Evolutionary conservation across 345 rosid genomes (phyloP).

Genomic region (Salix koriyanagi): DNA sequence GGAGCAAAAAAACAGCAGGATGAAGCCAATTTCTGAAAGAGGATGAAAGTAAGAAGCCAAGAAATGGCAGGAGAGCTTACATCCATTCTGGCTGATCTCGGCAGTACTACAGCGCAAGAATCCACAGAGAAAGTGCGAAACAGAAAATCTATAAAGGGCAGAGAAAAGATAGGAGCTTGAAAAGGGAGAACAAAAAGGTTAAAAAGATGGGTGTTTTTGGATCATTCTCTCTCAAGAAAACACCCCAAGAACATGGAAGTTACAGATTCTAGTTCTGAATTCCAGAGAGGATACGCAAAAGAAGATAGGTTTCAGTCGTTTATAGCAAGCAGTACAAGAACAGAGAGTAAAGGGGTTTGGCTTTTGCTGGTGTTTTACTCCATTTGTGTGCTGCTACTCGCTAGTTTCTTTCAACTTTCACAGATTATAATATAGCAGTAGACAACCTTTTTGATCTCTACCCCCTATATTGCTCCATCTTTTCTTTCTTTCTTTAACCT

Average conservation of each 20-base stretch:
- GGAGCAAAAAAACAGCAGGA: neutral
- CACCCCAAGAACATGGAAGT: neutral
- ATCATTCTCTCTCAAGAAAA: constrained; percentile 9
- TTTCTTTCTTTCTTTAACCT: neutral
- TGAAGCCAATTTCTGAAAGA: neutral
- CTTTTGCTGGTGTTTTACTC: neutral
- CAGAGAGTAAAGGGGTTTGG: neutral
- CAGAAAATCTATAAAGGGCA: neutral
- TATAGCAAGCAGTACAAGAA: neutral
- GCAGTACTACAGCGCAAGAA: neutral
- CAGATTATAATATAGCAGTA: neutral
- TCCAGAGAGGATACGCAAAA: constrained; percentile 24
- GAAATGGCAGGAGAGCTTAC: constrained; percentile 12
- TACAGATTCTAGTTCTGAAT: constrained; percentile 24
- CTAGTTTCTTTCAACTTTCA: neutral
- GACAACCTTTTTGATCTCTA: neutral
- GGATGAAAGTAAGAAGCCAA: neutral
- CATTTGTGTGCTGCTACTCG: no score
- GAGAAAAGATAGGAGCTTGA: neutral
- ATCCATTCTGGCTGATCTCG: constrained; percentile 12
- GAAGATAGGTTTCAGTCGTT: constrained; percentile 22
- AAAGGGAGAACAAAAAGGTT: constrained; percentile 4
- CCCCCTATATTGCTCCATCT: neutral
- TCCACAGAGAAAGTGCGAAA: neutral
- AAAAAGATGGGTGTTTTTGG: constrained; percentile 2